A percentile compares a stretch with the other conserved stretches of the same genome.
These are phyloP conservation scores for Diphasiastrum complanatum DNA, from an alignment of 83 land plant species.

Conservation along the genomic window DNA sequence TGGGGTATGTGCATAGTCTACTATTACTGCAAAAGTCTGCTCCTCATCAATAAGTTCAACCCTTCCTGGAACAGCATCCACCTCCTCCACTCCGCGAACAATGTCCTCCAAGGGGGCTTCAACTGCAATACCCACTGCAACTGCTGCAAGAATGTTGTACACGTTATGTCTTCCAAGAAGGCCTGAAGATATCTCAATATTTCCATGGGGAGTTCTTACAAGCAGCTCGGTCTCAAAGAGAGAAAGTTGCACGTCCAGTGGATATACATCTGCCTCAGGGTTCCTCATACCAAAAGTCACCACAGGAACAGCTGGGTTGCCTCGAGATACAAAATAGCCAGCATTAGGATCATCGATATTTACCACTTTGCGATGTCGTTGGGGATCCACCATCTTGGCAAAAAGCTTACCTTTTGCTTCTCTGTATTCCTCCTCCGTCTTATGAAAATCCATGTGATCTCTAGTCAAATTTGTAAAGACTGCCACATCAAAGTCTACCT, in stretches of 20 bases:
- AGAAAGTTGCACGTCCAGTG: conserved; percentile 71
- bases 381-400: conserved; percentile 82
- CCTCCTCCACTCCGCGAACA: conserved; percentile 94
- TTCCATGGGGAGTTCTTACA: conserved; percentile 78
- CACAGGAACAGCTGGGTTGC: conserved; percentile 86
- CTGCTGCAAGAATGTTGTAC: conserved; percentile 86
- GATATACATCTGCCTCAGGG: conserved; percentile 70
- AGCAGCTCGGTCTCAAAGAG: conserved; percentile 87
- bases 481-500: conserved; percentile 86
- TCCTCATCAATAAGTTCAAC: conserved; percentile 94
- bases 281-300: conserved; percentile 87
- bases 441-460: conserved; percentile 54
- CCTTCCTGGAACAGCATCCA: conserved; percentile 94
- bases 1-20: conserved; percentile 87
- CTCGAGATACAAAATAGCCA: conserved; percentile 60
- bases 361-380: conserved; percentile 75
- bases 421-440: conserved; percentile 65
- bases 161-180: conserved; percentile 86
- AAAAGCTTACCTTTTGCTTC: conserved; percentile 65
- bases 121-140: conserved; percentile 90
- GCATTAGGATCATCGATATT: conserved; percentile 91
- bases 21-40: conserved; percentile 94
- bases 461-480: conserved; percentile 75
- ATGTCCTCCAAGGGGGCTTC: conserved; percentile 87
- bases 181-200: conserved; percentile 91